phyloP scores from a whole-genome alignment of 1,284 basidiomycete species.

The Malassezia vespertilionis region DNA sequence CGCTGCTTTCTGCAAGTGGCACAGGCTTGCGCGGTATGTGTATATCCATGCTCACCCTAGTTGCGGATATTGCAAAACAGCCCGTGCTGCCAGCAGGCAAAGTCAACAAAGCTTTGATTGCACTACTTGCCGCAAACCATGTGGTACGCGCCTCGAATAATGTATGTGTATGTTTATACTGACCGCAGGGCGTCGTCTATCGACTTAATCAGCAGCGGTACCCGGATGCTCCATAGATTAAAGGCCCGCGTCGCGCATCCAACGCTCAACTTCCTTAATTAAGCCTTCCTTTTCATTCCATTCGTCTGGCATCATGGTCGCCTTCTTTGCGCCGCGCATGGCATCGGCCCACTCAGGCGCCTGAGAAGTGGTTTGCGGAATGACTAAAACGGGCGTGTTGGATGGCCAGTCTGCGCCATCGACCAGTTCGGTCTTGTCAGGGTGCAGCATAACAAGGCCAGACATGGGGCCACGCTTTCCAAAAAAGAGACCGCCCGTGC shows the following conservation, averaged over 20 bases:
- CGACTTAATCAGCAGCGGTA: constrained; percentile 31
- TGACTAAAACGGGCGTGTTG: constrained; percentile 13
- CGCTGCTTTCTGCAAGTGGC: constrained; percentile 29
- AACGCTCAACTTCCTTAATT: constrained; percentile 15
- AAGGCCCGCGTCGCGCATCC: constrained; percentile 12
- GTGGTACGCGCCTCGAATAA: constrained; percentile 56
- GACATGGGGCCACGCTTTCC: constrained; percentile 12
- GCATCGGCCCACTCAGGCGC: constrained; percentile 1
- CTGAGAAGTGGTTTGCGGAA: not conserved
- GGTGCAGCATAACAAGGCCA: constrained; percentile 14
- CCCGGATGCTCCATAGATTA: constrained; percentile 21
- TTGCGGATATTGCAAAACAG: constrained; percentile 64
- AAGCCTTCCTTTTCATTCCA: constrained; percentile 17
- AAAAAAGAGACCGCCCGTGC: constrained; percentile 11
- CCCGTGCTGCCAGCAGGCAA: constrained; percentile 75
- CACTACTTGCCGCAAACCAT: constrained; percentile 74
- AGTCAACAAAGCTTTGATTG: constrained; percentile 85
- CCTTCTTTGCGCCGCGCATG: not conserved
- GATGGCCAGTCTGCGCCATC: constrained; percentile 13
- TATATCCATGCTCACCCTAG: constrained; percentile 49
- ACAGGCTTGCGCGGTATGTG: constrained; percentile 28
- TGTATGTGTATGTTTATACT: constrained; percentile 17
- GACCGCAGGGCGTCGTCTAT: constrained; percentile 36
- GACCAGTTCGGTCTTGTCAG: not conserved
- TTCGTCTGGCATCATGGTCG: constrained; percentile 5